Evolutionary conservation across 345 rosid species (phyloP), one percentile per base, ranked within the genome.

Genomic region (Rubroshorea leprosula): DNA sequence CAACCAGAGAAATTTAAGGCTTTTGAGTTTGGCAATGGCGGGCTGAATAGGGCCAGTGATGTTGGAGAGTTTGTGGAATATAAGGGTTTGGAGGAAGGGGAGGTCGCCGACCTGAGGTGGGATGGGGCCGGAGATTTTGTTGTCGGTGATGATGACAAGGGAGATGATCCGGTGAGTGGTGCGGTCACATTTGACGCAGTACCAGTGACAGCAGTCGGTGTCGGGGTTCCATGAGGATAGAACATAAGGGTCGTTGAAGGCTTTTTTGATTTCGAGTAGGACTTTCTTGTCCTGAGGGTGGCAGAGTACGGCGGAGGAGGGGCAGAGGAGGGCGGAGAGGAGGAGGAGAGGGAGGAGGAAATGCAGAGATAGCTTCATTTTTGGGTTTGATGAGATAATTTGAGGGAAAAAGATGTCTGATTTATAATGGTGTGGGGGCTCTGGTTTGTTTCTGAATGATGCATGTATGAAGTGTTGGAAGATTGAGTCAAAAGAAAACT

Each of bases 191-290:
- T 78, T 67, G 14, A 90, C 90, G 45, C 69, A 68, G 68, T 82
- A 76, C 95, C 97, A 89, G 0, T 46, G 38, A 70, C 97, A 86
- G 70, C 90, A 88, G 54, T 85, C 96, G 2, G 78, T 60, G 55
- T 71, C 65, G 0, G 83, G 71, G 6, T 74, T 20, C 96, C 96
- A 89, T 0, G 96, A 83, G 45, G 88, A 79, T 11, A 85, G 73
- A 51, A 71, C 72, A 76, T 81, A 85, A 26, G 93, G 93, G 66
- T 83, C 66, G 64, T 80, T 76, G 19, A 83, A 74, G 23, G 78
- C 61, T 51, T 71, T 49, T 60, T 83, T 81, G 70, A 85, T 81
- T 20, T 73, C 64, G 60, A 88, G 77, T 49, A 88, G 90, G 58
- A 73, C 82, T 17, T 35, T 62, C 56, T 85, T 88, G 76, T 88